Evolutionary conservation across 768 basidiomycete genomes (phyloP).

Genomic region (Polyporus arcularius): DNA sequence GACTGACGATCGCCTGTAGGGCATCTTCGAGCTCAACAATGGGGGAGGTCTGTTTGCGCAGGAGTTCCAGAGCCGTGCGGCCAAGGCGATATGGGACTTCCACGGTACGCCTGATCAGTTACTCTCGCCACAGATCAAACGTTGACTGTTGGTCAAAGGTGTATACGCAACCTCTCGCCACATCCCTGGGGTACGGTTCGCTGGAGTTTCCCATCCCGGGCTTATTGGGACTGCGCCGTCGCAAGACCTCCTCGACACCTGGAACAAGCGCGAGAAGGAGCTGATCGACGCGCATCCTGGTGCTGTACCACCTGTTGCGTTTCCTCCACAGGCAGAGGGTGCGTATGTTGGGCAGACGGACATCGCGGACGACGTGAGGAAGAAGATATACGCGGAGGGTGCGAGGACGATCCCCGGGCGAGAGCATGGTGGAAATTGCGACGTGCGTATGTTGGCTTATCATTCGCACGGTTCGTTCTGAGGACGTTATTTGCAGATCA

Average conservation of each 20-base stretch:
- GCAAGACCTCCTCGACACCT: constrained; percentile 66
- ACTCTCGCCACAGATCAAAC: neutral
- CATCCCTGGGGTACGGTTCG: constrained; percentile 78
- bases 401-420: constrained; percentile 74
- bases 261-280: constrained; percentile 72
- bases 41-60: constrained; percentile 71
- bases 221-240: constrained; percentile 79
- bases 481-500: constrained; percentile 49
- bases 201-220: constrained; percentile 76
- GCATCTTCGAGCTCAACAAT: constrained; percentile 74
- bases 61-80: constrained; percentile 70
- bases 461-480: neutral
- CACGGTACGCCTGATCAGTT: constrained; percentile 41
- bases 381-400: constrained; percentile 64
- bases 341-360: constrained; percentile 70
- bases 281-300: constrained; percentile 55
- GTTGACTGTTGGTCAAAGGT: constrained; percentile 37
- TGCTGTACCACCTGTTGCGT: constrained; percentile 66
- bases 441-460: constrained; percentile 42
- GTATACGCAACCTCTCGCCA: constrained; percentile 75
- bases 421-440: constrained; percentile 82
- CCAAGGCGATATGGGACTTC: constrained; percentile 83
- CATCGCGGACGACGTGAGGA: constrained; percentile 43
- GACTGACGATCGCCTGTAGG: constrained; percentile 36
- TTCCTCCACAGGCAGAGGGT: constrained; percentile 57